These are phyloP conservation scores for Cyberlindnera galapagoensis DNA, from an alignment of 805 yeast species.

Conservation along the genomic window DNA sequence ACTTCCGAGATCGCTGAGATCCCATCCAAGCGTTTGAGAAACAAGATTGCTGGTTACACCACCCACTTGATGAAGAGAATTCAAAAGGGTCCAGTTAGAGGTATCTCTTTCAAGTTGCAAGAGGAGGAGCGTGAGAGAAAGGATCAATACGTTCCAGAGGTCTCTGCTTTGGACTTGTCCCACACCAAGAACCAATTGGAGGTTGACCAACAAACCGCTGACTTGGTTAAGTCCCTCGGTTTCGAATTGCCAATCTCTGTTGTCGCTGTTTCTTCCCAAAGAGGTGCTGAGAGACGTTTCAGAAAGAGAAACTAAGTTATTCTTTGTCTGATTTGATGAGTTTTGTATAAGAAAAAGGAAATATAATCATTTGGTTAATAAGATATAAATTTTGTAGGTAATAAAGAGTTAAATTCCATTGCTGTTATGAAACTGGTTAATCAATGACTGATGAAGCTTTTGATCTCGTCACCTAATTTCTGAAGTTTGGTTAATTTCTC, in stretches of 20 bases:
- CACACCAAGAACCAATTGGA: conserved; percentile 94
- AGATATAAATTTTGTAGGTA: no score
- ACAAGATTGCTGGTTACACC: conserved; percentile 99
- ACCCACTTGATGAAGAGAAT: conserved; percentile 99
- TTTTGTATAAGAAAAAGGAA: conserved; percentile 16
- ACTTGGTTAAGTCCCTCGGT: conserved; percentile 90
- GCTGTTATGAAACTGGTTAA: background rate
- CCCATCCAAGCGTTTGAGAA: conserved; percentile 99
- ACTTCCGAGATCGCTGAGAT: conserved; percentile 97
- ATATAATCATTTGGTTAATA: conserved; percentile 10
- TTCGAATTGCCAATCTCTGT: conserved; percentile 83
- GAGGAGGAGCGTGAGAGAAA: conserved; percentile 99
- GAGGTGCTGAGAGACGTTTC: conserved; percentile 83
- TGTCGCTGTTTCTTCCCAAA: conserved; percentile 81
- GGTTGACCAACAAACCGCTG: conserved; percentile 96
- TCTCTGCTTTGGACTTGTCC: conserved; percentile 97
- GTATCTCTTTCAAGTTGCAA: conserved; percentile 99
- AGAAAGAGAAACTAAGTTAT: conserved; percentile 73
- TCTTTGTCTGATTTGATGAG: conserved; percentile 10
- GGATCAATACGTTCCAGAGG: conserved; percentile 99
- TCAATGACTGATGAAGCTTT: conserved; percentile 27
- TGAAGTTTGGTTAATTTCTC: conserved; percentile 31
- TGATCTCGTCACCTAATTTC: conserved; percentile 36
- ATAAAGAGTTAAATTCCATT: no score
- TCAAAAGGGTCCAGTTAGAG: conserved; percentile 99